Evolutionary conservation across 257 asterid genomes (phyloP), one percentile per base, ranked within the genome.

Genomic region (Avicennia marina): DNA sequence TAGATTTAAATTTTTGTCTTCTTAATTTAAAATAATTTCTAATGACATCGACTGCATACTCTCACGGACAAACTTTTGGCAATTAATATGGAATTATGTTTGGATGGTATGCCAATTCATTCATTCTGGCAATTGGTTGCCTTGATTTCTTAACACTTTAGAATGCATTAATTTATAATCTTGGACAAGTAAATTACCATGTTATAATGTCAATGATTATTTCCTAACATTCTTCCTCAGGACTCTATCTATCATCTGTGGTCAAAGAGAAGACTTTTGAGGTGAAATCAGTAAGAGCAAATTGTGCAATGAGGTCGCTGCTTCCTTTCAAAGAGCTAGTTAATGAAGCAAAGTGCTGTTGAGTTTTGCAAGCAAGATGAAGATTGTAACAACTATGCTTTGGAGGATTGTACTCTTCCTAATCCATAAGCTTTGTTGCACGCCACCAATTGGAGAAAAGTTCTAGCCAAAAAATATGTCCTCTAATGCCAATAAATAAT

Each of bases 381-480:
- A 54, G 76, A 63, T 57, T 58, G 61, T 45, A 43, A 53, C 44
- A 60, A 42, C 44, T 53, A 56, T 60, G 75, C 38, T 69, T 48
- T 48, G 55, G 87, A 72, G 33, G 90, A 78, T 48, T 64, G 74
- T 58, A 53, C 43, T 56, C 81, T 85, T 66, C 95, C 95, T 39
- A 82, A 74, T 45, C 87, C 93, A 41, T 72, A 47, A 66, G 78
- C 89, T 67, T 64, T 91, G 63, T 73, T 81, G 79, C 83, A 83
- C 75, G 95, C 88, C 60, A 91, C 98, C 68, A 88, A 81, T 65
- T 72, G 98, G 78, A 81, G 78, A 76, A 91, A 85, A 79, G 70
- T 66, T 60, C 75, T 82, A 9, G 65, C 75, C 58, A 70, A 83
- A 69, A 80, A 78, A 70, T n/a, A n/a, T n/a, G n/a, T n/a, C n/a